Conservation (phyloP, 345 rosid species). For the Populus nigra region DNA sequence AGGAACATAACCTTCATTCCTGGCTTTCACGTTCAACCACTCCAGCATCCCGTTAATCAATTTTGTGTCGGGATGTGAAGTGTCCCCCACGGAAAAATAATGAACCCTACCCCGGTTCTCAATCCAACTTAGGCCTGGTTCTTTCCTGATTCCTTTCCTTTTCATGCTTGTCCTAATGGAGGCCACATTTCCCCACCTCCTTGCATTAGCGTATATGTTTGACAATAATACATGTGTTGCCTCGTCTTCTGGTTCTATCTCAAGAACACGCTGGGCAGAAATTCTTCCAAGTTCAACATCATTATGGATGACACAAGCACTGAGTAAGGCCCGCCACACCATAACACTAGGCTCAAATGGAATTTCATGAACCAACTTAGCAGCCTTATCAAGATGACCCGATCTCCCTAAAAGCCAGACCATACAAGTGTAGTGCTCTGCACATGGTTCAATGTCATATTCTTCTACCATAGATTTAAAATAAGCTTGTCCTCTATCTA, state of each 20-base stretch:
- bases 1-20: constrained; percentile 60
- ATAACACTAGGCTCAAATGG: constrained; percentile 63
- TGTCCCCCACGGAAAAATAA: constrained; percentile 64
- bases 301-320: constrained; percentile 70
- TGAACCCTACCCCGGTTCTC: constrained; percentile 63
- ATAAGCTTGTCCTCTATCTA: constrained; percentile 58
- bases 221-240: constrained; percentile 70
- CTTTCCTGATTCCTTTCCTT: constrained; percentile 66
- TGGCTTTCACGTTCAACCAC: constrained; percentile 74
- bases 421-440: constrained; percentile 84
- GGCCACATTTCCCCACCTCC: constrained; percentile 65
- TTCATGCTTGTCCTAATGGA: constrained; percentile 67
- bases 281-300: constrained; percentile 59
- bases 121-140: constrained; percentile 87
- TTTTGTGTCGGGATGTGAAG: constrained; percentile 66
- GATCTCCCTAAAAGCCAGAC: constrained; percentile 76
- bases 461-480: constrained; percentile 67
- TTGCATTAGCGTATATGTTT: constrained; percentile 69
- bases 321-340: constrained; percentile 86
- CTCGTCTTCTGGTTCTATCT: constrained; percentile 70
- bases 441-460: constrained; percentile 63
- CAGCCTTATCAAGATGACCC: constrained; percentile 68
- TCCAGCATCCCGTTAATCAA: constrained; percentile 74
- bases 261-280: constrained; percentile 57
- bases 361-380: constrained; percentile 61